Evolutionary conservation across 768 basidiomycete species (phyloP), one percentile per base, ranked within the genome.

Genomic region (Auriscalpium orientale): DNA sequence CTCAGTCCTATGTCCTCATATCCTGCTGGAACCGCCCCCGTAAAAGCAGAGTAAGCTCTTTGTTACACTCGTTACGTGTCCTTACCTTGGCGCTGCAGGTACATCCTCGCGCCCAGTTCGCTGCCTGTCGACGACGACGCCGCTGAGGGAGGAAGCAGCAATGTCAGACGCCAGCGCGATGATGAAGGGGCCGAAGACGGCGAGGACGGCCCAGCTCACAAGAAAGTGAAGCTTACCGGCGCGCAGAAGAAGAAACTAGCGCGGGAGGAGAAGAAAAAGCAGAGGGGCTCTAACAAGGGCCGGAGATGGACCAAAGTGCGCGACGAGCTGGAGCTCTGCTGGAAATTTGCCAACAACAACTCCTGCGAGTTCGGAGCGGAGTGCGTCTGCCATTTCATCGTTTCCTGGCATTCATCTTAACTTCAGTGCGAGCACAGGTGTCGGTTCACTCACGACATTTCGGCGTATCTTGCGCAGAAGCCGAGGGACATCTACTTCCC

Each of bases 321-420:
- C 53, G 94, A 95, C 64, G 87, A 89, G 46, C 70, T 91, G 3
- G 85, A 91, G 36, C 72, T 98, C 28, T 98, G 95, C 71, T 88
- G 85, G 80, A 80, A 77, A 51, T 71, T 92, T 51, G 93, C 91
- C 3, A 81, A 76, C 51, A 89, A 86, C 0, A 72, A 75, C 36
- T 63, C 73, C 8, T 97, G 94, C 65, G 84, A 88, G 59, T 82
- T 82, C 61, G 89, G 88, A 18, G 70, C 75, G 52, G 76, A 83
- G 83, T 87, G 60, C 62, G 82, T 47, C 13, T 37, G 13, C 10
- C 16, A 18, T 78, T 2, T 34, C 28, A 22, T 43, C 37, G 21
- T 11, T 20, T 46, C 18, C 21, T 6, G 8, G 15, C 18, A 49
- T 13, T 8, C 9, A 44, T 21, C 43, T 2, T 18, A 51, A 8